phyloP scores from a whole-genome alignment of 345 rosid species.

The Rhizophora mangle region DNA sequence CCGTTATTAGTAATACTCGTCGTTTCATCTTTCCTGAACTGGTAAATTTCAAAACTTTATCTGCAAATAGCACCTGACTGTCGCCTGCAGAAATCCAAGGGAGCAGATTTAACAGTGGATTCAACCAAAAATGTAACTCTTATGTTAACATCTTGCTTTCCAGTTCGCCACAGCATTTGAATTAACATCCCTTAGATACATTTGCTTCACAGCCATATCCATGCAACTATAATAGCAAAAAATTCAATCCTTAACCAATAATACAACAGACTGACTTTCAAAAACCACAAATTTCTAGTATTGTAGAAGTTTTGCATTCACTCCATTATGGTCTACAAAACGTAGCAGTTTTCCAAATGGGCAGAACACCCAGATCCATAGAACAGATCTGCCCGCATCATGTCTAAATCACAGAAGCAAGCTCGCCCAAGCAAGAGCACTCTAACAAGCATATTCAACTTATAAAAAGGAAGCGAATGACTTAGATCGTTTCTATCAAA shows the following conservation, averaged over 20 bases:
- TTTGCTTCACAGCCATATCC: neutral
- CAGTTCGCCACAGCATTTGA: neutral
- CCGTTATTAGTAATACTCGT: slow-evolving; percentile 40
- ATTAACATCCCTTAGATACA: neutral
- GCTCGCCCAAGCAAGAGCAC: too few species aligned
- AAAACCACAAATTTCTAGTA: too few species aligned
- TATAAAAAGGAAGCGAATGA: too few species aligned
- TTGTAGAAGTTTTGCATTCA: too few species aligned
- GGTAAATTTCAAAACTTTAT: slow-evolving; percentile 88
- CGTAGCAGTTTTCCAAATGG: too few species aligned
- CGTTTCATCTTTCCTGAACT: slow-evolving; percentile 84
- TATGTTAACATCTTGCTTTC: neutral
- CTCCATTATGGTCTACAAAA: too few species aligned
- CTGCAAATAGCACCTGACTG: slow-evolving; percentile 72
- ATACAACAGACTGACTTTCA: too few species aligned
- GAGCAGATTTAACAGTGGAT: neutral
- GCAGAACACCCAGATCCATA: too few species aligned
- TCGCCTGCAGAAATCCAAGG: slow-evolving; percentile 52
- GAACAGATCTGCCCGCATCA: too few species aligned
- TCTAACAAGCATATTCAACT: too few species aligned
- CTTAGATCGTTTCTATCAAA: neutral
- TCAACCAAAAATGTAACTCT: neutral
- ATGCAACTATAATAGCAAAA: neutral
- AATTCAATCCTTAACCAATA: too few species aligned
- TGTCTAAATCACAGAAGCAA: too few species aligned